Evolutionary conservation across 2,329 filamentous ascomycete species (phyloP).

Genomic region (Diplodia corticola): DNA sequence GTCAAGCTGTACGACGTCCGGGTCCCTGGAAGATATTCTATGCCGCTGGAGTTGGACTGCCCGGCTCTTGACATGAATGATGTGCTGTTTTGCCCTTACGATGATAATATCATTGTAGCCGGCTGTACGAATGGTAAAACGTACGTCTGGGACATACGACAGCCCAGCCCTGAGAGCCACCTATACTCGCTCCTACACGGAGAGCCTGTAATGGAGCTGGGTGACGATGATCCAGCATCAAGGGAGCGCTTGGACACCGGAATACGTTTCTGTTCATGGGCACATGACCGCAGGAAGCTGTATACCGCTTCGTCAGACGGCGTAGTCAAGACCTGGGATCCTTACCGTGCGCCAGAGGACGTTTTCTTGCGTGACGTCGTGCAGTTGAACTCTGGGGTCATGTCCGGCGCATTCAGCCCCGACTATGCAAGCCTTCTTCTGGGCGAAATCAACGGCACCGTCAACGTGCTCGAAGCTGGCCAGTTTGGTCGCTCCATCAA

Average conservation of each 20-base stretch:
- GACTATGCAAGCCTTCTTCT: conserved; percentile 58
- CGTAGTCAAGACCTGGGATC: conserved; percentile 60
- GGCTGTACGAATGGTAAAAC: conserved; percentile 61
- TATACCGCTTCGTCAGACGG: conserved; percentile 64
- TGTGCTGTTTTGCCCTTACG: conserved; percentile 53
- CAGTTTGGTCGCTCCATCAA: conserved; percentile 34
- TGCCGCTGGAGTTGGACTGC: conserved; percentile 53
- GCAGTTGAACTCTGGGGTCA: conserved; percentile 54
- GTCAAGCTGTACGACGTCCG: conserved; percentile 55
- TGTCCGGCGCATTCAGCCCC: conserved; percentile 58
- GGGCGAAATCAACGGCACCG: conserved; percentile 57
- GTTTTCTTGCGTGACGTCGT: conserved; percentile 54
- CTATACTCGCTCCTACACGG: conserved; percentile 56
- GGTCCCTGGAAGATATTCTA: conserved; percentile 32
- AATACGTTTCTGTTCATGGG: conserved; percentile 60
- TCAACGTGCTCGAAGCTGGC: conserved; percentile 54
- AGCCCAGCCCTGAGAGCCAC: conserved; percentile 42
- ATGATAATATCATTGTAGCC: conserved; percentile 56
- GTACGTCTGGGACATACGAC: conserved; percentile 62
- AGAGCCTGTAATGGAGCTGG: conserved; percentile 50
- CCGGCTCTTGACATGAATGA: conserved; percentile 63
- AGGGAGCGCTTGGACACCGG: conserved; percentile 59
- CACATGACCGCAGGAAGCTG: conserved; percentile 51
- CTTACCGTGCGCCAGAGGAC: conserved; percentile 53
- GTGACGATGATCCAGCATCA: conserved; percentile 36